A percentile compares a stretch with the other conserved stretches of the same genome.
Conservation (phyloP, 768 basidiomycete genomes). For the Calocera viscosa region DNA sequence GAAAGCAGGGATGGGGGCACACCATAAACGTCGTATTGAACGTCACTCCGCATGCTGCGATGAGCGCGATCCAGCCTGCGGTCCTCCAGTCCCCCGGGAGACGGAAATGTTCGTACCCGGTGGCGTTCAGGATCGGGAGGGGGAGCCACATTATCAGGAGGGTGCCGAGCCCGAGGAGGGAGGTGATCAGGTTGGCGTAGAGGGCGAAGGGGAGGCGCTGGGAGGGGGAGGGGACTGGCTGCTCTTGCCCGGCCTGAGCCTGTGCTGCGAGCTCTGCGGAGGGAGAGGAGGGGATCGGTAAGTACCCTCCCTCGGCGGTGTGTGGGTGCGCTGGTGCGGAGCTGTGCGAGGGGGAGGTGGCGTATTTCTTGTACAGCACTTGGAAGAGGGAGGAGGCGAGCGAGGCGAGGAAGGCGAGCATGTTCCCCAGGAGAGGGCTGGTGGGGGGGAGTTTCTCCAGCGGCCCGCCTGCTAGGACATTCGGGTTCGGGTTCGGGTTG, state of each 20-base stretch:
- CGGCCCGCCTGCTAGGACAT: not conserved
- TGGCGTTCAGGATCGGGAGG: constrained; percentile 57
- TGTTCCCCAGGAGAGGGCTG: constrained; percentile 45
- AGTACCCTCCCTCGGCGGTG: constrained; percentile 26
- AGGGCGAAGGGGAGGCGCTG: constrained; percentile 60
- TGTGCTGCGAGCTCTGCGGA: not conserved
- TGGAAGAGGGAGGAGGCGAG: constrained; percentile 66
- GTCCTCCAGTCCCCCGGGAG: constrained; percentile 44
- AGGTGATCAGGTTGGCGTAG: constrained; percentile 70
- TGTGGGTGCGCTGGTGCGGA: not conserved
- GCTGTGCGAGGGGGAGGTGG: constrained; percentile 27
- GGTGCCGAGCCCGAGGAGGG: constrained; percentile 67
- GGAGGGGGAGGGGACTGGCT: not conserved
- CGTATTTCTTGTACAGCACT: constrained; percentile 72
- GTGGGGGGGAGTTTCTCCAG: constrained; percentile 9
- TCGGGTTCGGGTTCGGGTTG: not conserved
- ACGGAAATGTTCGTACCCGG: constrained; percentile 50
- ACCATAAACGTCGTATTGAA: constrained; percentile 88
- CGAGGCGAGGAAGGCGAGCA: constrained; percentile 60
- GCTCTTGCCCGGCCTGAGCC: not conserved
- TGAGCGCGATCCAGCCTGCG: constrained; percentile 46
- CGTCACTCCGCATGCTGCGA: constrained; percentile 55
- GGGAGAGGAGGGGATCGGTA: constrained; percentile 29
- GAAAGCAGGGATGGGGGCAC: constrained; percentile 18
- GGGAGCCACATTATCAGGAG: constrained; percentile 65